A percentile compares a stretch with the other conserved stretches of the same genome.
These are phyloP conservation scores for Schizosaccharomyces octosporus DNA, from an alignment of 805 yeast genomes.

Conservation along the genomic window DNA sequence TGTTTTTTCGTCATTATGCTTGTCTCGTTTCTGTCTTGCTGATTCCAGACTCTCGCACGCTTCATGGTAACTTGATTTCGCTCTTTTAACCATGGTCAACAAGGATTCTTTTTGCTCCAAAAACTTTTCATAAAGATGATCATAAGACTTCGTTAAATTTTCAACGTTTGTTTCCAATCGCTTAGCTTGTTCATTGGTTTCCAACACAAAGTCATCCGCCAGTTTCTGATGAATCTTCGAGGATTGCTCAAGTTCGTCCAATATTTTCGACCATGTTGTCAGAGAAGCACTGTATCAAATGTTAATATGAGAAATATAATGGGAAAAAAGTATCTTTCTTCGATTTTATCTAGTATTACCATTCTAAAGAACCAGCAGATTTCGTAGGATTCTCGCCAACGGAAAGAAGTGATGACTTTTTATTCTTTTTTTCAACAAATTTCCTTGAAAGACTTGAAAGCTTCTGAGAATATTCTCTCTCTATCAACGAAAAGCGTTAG, in stretches of 20 bases:
- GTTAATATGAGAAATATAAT: neutral
- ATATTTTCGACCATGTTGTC: constrained; percentile 74
- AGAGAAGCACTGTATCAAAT: constrained; percentile 32
- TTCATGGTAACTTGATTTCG: constrained; percentile 57
- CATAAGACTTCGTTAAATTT: constrained; percentile 27
- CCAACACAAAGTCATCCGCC: constrained; percentile 31
- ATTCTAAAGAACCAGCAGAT: constrained; percentile 84
- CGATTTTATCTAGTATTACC: constrained; percentile 1
- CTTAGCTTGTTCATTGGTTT: constrained; percentile 35
- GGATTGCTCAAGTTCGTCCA: constrained; percentile 58
- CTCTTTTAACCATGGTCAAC: constrained; percentile 33
- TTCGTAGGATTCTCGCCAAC: constrained; percentile 80
- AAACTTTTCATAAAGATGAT: constrained; percentile 34
- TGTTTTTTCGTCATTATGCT: constrained; percentile 17
- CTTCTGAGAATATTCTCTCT: constrained; percentile 55
- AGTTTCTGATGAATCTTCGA: constrained; percentile 41
- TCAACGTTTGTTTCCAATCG: constrained; percentile 30
- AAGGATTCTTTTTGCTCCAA: constrained; percentile 21
- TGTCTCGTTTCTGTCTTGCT: constrained; percentile 51
- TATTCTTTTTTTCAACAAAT: constrained; percentile 54
- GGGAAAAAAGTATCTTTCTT: neutral
- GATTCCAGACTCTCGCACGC: constrained; percentile 59
- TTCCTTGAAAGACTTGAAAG: constrained; percentile 39
- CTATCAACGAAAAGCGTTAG: constrained; percentile 20
- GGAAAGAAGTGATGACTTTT: constrained; percentile 35